A percentile compares a stretch with the other conserved stretches of the same genome.
phyloP scores from a whole-genome alignment of 305 asterid genomes.

The Coffea humblotiana region DNA sequence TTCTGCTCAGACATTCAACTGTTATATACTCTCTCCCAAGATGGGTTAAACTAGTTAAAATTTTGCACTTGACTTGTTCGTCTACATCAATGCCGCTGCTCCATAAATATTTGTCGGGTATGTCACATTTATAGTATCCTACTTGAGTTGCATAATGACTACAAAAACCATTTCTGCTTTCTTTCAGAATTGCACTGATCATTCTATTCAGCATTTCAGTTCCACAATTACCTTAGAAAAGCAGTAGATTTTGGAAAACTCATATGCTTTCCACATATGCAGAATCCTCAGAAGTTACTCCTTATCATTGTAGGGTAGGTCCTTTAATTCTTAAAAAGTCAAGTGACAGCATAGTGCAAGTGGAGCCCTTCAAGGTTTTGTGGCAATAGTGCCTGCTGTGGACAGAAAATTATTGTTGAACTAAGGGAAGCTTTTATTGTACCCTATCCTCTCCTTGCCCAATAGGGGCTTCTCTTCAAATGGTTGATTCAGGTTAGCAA shows the following conservation, averaged over 20 bases:
- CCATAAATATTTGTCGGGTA: background rate
- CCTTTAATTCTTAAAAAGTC: background rate
- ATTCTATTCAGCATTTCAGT: background rate
- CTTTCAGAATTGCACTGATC: background rate
- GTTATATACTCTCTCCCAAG: background rate
- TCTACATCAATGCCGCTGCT: background rate
- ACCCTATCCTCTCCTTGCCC: background rate
- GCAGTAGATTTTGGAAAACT: background rate
- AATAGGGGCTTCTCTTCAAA: background rate
- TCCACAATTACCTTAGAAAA: background rate
- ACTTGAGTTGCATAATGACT: background rate
- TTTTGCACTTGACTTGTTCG: background rate
- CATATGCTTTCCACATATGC: background rate
- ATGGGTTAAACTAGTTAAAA: background rate
- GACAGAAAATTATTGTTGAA: background rate
- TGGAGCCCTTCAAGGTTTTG: background rate
- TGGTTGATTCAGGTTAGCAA: background rate
- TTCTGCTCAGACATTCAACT: background rate
- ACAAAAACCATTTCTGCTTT: background rate
- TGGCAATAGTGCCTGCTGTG: background rate
- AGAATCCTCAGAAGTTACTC: background rate
- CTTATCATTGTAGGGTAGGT: background rate
- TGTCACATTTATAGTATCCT: background rate
- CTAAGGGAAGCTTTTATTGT: background rate
- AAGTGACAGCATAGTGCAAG: background rate